A percentile compares a stretch with the other conserved stretches of the same genome.
Conservation (phyloP, 2,329 filamentous ascomycete genomes). For the Xylogone sp. region DNA sequence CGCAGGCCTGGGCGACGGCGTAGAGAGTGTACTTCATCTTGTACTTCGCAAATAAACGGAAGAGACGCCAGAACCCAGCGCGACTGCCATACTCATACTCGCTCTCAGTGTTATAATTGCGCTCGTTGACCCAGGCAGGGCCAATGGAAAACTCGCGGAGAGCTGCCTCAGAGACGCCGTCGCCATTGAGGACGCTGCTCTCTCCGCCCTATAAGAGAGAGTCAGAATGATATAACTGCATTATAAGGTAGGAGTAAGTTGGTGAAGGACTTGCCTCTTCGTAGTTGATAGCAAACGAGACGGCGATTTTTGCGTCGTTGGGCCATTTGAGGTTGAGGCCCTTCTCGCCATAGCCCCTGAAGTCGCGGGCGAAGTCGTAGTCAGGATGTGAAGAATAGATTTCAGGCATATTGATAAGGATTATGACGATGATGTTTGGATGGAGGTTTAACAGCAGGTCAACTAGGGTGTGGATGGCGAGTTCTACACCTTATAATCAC, state of each 20-base stretch:
- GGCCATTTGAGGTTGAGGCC: constrained; percentile 30
- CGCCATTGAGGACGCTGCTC: too few species aligned
- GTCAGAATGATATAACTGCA: too few species aligned
- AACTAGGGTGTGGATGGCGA: too few species aligned
- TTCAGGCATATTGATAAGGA: too few species aligned
- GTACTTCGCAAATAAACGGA: constrained; percentile 37
- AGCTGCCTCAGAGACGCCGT: too few species aligned
- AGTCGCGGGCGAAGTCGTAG: constrained; percentile 24
- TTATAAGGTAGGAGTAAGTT: too few species aligned
- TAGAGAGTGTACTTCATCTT: constrained; percentile 39
- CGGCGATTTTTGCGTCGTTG: constrained; percentile 27
- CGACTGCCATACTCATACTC: constrained; percentile 34
- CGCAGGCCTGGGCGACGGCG: constrained; percentile 32
- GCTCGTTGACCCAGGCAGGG: constrained; percentile 2
- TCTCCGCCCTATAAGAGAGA: too few species aligned
- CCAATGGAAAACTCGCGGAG: too few species aligned
- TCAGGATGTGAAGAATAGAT: too few species aligned
- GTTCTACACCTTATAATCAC: too few species aligned
- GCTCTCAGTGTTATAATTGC: constrained; percentile 25
- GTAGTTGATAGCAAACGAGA: constrained; percentile 27
- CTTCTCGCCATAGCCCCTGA: constrained; percentile 22
- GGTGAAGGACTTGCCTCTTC: constrained; percentile 16
- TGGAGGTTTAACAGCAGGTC: too few species aligned
- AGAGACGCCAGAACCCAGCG: constrained; percentile 34
- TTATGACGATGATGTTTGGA: too few species aligned